These are phyloP conservation scores for Lentinula raphanica DNA, from an alignment of 768 basidiomycete species.

Conservation along the genomic window DNA sequence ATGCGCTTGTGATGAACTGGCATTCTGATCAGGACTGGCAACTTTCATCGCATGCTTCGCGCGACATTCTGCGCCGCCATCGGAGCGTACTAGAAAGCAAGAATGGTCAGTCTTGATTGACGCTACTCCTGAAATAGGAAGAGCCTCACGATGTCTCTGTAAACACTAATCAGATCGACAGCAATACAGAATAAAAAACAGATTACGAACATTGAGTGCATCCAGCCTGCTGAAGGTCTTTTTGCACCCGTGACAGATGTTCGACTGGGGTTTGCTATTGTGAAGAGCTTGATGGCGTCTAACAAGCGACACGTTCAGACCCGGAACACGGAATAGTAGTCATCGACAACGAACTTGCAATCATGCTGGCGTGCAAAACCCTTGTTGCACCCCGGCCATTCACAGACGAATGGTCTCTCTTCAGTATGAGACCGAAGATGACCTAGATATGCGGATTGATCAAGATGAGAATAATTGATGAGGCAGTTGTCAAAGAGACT, in stretches of 20 bases:
- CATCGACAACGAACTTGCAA: slow-evolving; percentile 70
- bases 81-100: slow-evolving; percentile 63
- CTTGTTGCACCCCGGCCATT: slow-evolving; percentile 92
- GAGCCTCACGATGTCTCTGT: slow-evolving; percentile 71
- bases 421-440: slow-evolving; percentile 94
- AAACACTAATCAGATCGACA: slow-evolving; percentile 12
- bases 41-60: slow-evolving; percentile 20
- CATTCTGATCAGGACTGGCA: slow-evolving; percentile 15
- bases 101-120: slow-evolving; percentile 22
- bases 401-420: slow-evolving; percentile 90
- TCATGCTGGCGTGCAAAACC: slow-evolving; percentile 95
- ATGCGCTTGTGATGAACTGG: neutral
- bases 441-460: slow-evolving; percentile 40
- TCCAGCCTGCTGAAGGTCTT: slow-evolving; percentile 93
- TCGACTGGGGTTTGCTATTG: slow-evolving; percentile 73
- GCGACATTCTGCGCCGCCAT: slow-evolving; percentile 78
- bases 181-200: slow-evolving; percentile 12
- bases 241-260: slow-evolving; percentile 87
- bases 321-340: neutral
- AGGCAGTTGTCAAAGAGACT: slow-evolving; percentile 12
- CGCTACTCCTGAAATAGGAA: slow-evolving; percentile 11
- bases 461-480: neutral
- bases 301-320: slow-evolving; percentile 10
- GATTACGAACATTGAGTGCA: slow-evolving; percentile 69
- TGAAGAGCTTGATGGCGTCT: slow-evolving; percentile 91